Base-by-base conservation (phyloP, 371 early-diverging fungal species). In the Basidiobolus meristosporus region DNA sequence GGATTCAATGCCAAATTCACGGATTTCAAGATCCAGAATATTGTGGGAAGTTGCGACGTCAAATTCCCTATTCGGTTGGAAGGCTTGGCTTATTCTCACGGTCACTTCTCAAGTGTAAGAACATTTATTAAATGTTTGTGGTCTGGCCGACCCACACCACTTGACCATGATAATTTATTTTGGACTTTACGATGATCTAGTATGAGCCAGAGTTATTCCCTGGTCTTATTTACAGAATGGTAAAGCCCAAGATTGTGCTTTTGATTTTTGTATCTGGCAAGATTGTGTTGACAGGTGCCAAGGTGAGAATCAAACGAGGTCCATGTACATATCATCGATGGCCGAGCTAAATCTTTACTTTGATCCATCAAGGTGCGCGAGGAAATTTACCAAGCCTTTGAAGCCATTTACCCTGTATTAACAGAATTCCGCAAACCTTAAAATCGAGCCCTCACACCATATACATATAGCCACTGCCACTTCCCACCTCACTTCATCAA, bases 131-230 rank as follows among this genome's bases (percentile, higher is more conserved):
- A 31, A 31, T 31, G n/a, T n/a, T 31, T n/a, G n/a, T 31, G 31
- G n/a, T 31, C 9, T 31, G 9, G 31, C n/a, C n/a, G 12, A 31
- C 16, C 3, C 15, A 35, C 14, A 26, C n/a, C 12, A 4, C 5
- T 14, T 6, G 3, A 35, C 36, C 14, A 36, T 31, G 28, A 39
- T 30, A 42, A 2, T 29, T 41, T 41, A 3, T 3, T 19, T 1
- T 19, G 14, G 19, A 38, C 30, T 16, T 31, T 31, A 31, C 31
- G 10, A 31, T 31, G 26, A 9, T 36, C 22, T 56, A 89, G 86
- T 99, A 99, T 62, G 99, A 99, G 61, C 99, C 99, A 15, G 99
- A 99, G 65, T 73, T 99, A 47, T 99, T 99, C 60, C 99, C 99
- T 28, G 99, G 99, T 44, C 79, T 99, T 19, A 99, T 99, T 50